A percentile compares a stretch with the other conserved stretches of the same genome.
Conservation (phyloP, 176 grass and related monocot genomes). For the Musa troglodytarum region DNA sequence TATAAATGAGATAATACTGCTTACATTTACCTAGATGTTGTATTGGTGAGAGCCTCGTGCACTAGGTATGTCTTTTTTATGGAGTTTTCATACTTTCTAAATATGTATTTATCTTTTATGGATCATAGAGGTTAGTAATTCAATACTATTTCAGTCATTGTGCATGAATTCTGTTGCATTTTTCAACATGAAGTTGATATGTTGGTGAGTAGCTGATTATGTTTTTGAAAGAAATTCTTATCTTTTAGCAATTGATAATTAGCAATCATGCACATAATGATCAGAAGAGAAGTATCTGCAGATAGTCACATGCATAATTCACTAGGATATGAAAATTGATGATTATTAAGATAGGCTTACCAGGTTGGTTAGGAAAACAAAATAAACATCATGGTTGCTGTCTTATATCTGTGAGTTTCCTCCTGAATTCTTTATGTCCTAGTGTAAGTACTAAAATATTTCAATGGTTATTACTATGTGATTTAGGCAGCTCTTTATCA, state of each 20-base stretch:
- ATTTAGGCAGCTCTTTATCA: conserved; percentile 77
- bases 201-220: not conserved
- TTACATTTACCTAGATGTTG: too few relatives aligned
- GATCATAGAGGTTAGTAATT: not conserved
- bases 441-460: not conserved
- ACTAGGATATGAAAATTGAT: too few relatives aligned
- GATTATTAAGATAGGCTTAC: not conserved
- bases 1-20: too few relatives aligned
- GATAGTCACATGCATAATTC: too few relatives aligned
- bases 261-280: not conserved
- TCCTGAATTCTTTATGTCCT: not conserved
- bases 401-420: not conserved
- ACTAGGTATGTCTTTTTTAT: too few relatives aligned
- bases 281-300: not conserved
- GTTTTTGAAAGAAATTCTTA: not conserved
- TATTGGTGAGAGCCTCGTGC: too few relatives aligned
- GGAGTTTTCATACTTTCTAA: not conserved
- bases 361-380: not conserved
- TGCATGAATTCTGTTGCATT: not conserved
- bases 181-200: not conserved
- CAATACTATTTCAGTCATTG: not conserved
- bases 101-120: not conserved
- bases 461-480: conserved; percentile 18
- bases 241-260: not conserved
- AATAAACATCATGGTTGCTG: not conserved